Evolutionary conservation across 139 green algal genomes (phyloP).

Genomic region (Coccomyxa sp.): DNA sequence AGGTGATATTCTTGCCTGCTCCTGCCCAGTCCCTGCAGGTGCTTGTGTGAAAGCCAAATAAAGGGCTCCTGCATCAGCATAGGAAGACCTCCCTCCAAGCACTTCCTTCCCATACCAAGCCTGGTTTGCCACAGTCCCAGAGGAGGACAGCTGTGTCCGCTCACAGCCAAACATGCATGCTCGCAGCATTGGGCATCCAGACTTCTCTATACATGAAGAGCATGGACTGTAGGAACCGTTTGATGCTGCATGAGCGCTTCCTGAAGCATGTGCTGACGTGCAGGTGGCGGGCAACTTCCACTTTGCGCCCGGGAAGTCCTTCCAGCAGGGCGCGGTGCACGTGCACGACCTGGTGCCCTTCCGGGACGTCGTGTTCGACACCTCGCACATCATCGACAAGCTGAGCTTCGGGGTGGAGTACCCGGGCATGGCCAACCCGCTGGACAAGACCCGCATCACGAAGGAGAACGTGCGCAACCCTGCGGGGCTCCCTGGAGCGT

Average conservation of each 20-base stretch:
- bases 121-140: no score
- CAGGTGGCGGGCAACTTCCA: slow-evolving; percentile 94
- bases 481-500: slow-evolving; percentile 65
- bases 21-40: no score
- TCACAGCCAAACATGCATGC: no score
- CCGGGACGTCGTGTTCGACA: slow-evolving; percentile 65
- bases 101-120: no score
- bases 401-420: slow-evolving; percentile 75
- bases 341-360: slow-evolving; percentile 93
- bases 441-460: slow-evolving; percentile 54
- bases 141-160: no score
- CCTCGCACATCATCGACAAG: slow-evolving; percentile 82
- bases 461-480: slow-evolving; percentile 9
- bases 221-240: no score
- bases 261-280: neutral
- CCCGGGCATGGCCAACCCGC: slow-evolving; percentile 77
- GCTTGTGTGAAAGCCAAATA: no score
- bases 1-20: slow-evolving; percentile 29
- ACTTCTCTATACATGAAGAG: no score
- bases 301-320: slow-evolving; percentile 89
- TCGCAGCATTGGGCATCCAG: no score
- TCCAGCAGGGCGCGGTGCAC: slow-evolving; percentile 86
- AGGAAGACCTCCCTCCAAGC: no score
- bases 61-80: no score
- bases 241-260: no score